Percentiles rank a stretch among this genome's conserved stretches.
phyloP scores from a whole-genome alignment of 192 early-diverging fungal species.

The Neocallimastix lanati region DNA sequence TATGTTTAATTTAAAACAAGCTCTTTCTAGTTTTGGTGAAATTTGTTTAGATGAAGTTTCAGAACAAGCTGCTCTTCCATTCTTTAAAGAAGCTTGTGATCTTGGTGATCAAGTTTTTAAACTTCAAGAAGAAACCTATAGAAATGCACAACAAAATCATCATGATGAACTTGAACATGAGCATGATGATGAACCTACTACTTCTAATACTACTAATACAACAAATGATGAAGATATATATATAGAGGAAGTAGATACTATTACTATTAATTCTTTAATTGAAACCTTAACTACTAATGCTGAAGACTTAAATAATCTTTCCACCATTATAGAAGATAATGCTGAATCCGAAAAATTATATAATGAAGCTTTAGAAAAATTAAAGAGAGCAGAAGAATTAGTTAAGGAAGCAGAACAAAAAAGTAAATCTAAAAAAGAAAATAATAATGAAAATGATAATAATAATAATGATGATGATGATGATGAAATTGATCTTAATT shows the following conservation, averaged over 20 bases:
- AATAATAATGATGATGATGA: neutral
- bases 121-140: neutral
- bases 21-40: neutral
- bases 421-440: neutral
- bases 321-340: neutral
- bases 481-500: neutral
- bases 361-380: neutral
- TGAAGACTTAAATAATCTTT: neutral
- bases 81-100: neutral
- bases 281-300: neutral
- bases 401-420: neutral
- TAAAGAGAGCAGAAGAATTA: neutral
- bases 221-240: neutral
- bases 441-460: neutral
- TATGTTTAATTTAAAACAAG: neutral
- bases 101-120: neutral
- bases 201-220: too few relatives aligned
- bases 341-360: neutral
- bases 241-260: neutral
- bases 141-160: neutral
- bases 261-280: neutral
- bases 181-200: too few relatives aligned
- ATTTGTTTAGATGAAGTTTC: neutral
- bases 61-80: neutral
- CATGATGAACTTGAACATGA: neutral